phyloP scores from a whole-genome alignment of 1,284 basidiomycete species.

The Chalciporus sp. region DNA sequence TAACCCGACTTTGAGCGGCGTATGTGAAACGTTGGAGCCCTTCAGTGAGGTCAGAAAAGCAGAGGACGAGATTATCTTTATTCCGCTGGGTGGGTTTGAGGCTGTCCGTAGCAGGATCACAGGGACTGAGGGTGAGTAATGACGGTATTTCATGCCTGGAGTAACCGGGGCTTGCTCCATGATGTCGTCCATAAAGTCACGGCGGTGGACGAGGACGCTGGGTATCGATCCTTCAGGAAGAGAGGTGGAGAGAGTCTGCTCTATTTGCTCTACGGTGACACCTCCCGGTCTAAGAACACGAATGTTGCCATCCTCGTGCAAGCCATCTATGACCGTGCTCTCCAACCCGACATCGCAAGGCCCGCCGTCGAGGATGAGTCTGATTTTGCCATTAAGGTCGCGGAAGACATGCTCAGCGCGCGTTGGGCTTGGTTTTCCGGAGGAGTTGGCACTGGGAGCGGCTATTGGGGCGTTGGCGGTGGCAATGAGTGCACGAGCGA shows the following conservation, averaged over 20 bases:
- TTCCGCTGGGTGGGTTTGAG: slow-evolving; percentile 40
- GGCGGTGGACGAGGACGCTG: slow-evolving; percentile 71
- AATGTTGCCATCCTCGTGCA: slow-evolving; percentile 70
- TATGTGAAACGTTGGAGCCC: slow-evolving; percentile 12
- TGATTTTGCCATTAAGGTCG: slow-evolving; percentile 78
- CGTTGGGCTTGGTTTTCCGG: slow-evolving; percentile 93
- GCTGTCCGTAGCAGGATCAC: slow-evolving; percentile 73
- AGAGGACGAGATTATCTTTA: slow-evolving; percentile 32
- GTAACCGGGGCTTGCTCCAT: slow-evolving; percentile 86
- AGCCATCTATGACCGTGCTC: slow-evolving; percentile 93
- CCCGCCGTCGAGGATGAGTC: slow-evolving; percentile 92
- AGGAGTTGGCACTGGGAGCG: slow-evolving; percentile 95
- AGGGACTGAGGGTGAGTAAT: slow-evolving; percentile 91
- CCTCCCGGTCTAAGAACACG: slow-evolving; percentile 92
- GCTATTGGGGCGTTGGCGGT: slow-evolving; percentile 79
- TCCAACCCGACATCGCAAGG: slow-evolving; percentile 89
- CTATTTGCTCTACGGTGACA: slow-evolving; percentile 87
- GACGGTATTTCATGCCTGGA: slow-evolving; percentile 99
- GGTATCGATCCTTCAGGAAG: slow-evolving; percentile 41
- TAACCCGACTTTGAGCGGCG: slow-evolving; percentile 60
- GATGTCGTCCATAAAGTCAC: slow-evolving; percentile 68
- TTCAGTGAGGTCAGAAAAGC: slow-evolving; percentile 47
- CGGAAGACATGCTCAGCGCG: slow-evolving; percentile 83
- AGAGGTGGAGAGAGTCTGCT: slow-evolving; percentile 56
- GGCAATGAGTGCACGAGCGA: slow-evolving; percentile 90